Percentiles rank a stretch among this genome's conserved stretches.
phyloP scores from a whole-genome alignment of 768 basidiomycete genomes.

The Rhizopogon vesiculosus region DNA sequence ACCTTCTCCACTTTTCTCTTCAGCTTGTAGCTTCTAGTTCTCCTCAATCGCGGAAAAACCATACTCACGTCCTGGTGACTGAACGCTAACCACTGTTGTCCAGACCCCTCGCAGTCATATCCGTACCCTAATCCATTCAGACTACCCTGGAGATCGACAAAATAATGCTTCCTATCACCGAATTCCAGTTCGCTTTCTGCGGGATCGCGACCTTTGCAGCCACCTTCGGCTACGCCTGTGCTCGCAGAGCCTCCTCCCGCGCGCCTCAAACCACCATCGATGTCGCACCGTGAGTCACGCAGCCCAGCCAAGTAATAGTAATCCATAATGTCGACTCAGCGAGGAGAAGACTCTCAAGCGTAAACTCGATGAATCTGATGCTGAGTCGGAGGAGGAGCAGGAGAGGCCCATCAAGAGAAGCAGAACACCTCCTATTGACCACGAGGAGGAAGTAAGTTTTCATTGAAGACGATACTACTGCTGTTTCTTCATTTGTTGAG shows the following conservation, averaged over 20 bases:
- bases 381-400: slow-evolving; percentile 23
- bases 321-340: slow-evolving; percentile 17
- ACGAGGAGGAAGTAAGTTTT: slow-evolving; percentile 23
- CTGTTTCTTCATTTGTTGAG: slow-evolving; percentile 12
- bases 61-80: slow-evolving; percentile 3
- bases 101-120: background rate
- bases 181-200: slow-evolving; percentile 51
- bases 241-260: slow-evolving; percentile 32
- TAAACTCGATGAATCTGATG: slow-evolving; percentile 24
- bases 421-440: slow-evolving; percentile 37
- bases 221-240: slow-evolving; percentile 53
- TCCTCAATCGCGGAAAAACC: background rate
- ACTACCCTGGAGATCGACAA: background rate
- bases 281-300: slow-evolving; percentile 27
- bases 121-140: background rate
- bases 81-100: background rate
- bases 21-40: slow-evolving; percentile 5
- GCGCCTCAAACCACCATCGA: slow-evolving; percentile 13
- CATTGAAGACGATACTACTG: background rate
- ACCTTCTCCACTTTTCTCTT: slow-evolving; percentile 12
- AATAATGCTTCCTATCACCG: slow-evolving; percentile 45
- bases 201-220: slow-evolving; percentile 59
- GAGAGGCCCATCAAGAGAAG: slow-evolving; percentile 29
- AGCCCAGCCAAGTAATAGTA: slow-evolving; percentile 23
- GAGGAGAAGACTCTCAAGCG: slow-evolving; percentile 28